phyloP scores from a whole-genome alignment of 306 rosid genomes.

The Pachyrhizus erosus region DNA sequence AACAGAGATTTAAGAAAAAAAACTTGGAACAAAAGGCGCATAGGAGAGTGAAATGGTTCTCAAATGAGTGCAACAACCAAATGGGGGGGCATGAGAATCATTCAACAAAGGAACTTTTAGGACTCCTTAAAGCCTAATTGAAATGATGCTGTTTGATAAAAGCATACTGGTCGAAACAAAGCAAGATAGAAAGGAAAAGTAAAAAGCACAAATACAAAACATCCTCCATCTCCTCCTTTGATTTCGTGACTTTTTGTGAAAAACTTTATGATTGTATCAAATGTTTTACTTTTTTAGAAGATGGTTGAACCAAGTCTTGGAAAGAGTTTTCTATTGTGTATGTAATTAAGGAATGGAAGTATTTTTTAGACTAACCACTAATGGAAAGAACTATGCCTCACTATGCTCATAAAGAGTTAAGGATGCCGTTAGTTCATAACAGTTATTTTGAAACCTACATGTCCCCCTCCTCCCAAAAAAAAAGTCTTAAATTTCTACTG shows the following conservation, averaged over 20 bases:
- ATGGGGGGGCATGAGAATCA: conserved; percentile 9
- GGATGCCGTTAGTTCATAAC: no score
- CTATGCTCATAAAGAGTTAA: no score
- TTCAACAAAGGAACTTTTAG: background rate
- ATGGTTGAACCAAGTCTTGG: background rate
- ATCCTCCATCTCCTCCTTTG: conserved; percentile 30
- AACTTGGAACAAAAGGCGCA: background rate
- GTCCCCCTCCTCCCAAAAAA: no score
- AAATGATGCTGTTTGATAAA: conserved; percentile 38
- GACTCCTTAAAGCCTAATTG: background rate
- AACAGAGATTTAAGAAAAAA: background rate
- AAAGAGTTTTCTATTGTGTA: no score
- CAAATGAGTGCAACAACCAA: conserved; percentile 43
- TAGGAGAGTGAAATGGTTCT: background rate
- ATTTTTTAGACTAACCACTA: no score
- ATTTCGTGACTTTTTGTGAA: background rate
- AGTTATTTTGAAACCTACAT: no score
- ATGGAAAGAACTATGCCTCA: no score
- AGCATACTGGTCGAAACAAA: background rate
- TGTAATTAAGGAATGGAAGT: no score
- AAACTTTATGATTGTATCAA: background rate
- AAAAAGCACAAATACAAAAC: background rate
- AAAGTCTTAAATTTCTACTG: no score
- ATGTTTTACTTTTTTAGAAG: background rate
- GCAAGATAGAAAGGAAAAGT: background rate